Evolutionary conservation across 164 flowering plant genomes (phyloP).

Genomic region (Buxus sempervirens): DNA sequence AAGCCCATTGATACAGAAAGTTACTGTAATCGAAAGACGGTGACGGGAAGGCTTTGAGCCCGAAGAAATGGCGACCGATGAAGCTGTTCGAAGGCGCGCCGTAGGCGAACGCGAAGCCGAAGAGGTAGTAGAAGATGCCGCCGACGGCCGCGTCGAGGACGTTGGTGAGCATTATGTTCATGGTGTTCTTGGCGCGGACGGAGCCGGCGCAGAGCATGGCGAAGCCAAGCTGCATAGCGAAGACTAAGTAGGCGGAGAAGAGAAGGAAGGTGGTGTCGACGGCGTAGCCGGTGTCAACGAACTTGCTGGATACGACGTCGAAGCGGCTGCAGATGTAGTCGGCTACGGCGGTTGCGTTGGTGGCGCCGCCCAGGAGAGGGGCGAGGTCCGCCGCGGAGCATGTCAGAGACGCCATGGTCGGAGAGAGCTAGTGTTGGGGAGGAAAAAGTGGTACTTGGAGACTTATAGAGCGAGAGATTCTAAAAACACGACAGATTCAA

Average conservation of each 20-base stretch:
- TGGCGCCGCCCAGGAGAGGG: conserved; percentile 21
- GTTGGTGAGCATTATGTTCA: conserved; percentile 54
- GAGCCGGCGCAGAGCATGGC: conserved; percentile 61
- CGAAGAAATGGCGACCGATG: conserved; percentile 54
- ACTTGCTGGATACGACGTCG: conserved; percentile 6
- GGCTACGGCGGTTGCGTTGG: conserved; percentile 30
- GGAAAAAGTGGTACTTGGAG: background rate
- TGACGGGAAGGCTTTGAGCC: conserved; percentile 38
- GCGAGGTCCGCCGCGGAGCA: conserved; percentile 33
- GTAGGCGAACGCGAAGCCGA: conserved; percentile 46
- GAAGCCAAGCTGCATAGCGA: conserved; percentile 50
- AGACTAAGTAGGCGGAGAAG: conserved; percentile 53
- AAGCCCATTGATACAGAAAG: conserved; percentile 77
- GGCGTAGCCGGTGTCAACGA: conserved; percentile 27
- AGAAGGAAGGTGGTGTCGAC: conserved; percentile 40
- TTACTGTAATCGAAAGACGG: conserved; percentile 33
- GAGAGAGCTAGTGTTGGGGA: background rate
- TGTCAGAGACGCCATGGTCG: conserved; percentile 21
- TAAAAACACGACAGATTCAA: background rate
- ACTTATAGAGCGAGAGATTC: background rate
- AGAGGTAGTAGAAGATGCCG: conserved; percentile 42
- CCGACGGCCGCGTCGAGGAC: conserved; percentile 51
- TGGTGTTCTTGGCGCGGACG: conserved; percentile 50
- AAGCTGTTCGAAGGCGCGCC: conserved; percentile 35
- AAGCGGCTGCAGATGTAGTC: conserved; percentile 32